phyloP scores from a whole-genome alignment of 1,284 basidiomycete species.

The Ustilago tritici region DNA sequence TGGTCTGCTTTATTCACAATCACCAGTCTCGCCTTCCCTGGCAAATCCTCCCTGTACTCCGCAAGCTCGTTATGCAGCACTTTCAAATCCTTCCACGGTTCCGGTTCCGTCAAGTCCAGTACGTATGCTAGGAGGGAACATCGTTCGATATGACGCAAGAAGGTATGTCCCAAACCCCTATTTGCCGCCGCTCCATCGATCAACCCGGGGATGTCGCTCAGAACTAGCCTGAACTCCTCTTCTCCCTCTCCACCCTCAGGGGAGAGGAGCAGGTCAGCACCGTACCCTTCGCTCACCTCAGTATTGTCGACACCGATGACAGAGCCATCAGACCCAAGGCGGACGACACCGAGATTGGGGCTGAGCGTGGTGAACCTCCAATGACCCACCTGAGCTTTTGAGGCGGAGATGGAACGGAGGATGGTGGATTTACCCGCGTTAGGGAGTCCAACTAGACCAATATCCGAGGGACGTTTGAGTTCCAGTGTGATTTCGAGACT shows the following conservation, averaged over 20 bases:
- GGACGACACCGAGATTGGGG: constrained; percentile 91
- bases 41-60: constrained; percentile 82
- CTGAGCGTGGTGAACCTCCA: constrained; percentile 96
- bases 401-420: constrained; percentile 87
- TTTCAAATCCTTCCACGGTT: constrained; percentile 77
- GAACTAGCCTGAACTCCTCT: constrained; percentile 82
- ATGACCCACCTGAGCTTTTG: constrained; percentile 83
- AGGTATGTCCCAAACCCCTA: constrained; percentile 92
- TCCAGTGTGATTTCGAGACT: constrained; percentile 87
- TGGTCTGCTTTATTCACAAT: constrained; percentile 93
- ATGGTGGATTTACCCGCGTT: constrained; percentile 86
- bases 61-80: constrained; percentile 85
- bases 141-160: constrained; percentile 91
- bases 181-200: constrained; percentile 86
- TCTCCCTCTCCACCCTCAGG: constrained; percentile 71
- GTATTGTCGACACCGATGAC: constrained; percentile 41
- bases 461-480: constrained; percentile 91
- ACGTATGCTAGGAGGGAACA: constrained; percentile 91
- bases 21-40: constrained; percentile 74
- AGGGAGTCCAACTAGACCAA: constrained; percentile 94
- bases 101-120: constrained; percentile 80
- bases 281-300: constrained; percentile 45
- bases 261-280: background rate
- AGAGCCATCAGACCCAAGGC: constrained; percentile 77
- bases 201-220: constrained; percentile 97